Conservation (phyloP, 2,329 filamentous ascomycete species). For the Aciculosporium take region DNA sequence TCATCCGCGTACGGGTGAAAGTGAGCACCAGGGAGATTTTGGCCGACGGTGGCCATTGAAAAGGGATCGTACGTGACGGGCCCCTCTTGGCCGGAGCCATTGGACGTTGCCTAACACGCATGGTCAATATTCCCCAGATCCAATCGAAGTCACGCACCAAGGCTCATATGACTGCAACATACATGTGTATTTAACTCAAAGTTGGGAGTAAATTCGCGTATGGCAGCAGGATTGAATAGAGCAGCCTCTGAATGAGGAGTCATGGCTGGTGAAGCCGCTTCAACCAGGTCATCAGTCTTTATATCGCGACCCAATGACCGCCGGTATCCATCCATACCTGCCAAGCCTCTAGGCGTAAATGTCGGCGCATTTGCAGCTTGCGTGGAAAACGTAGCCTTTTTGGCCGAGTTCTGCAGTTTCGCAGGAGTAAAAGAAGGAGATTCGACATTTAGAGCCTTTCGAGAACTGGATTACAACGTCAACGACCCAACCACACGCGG, state of each 20-base stretch:
- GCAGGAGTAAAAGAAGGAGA: conserved; percentile 87
- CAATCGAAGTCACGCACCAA: background rate
- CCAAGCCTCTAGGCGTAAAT: conserved; percentile 58
- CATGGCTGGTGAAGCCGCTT: conserved; percentile 21
- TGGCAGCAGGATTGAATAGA: conserved; percentile 40
- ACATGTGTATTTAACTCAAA: conserved; percentile 39
- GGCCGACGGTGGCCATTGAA: conserved; percentile 40
- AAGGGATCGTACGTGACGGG: conserved; percentile 45
- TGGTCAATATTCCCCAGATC: background rate
- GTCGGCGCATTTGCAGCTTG: conserved; percentile 80
- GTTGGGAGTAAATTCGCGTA: conserved; percentile 46
- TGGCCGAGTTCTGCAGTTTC: conserved; percentile 29
- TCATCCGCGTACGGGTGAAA: conserved; percentile 73
- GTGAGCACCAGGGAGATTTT: conserved; percentile 34
- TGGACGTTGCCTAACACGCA: conserved; percentile 22
- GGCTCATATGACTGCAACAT: conserved; percentile 10
- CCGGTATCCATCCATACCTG: conserved; percentile 19
- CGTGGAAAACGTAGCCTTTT: conserved; percentile 70
- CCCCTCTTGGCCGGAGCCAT: conserved; percentile 34
- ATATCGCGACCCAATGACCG: background rate
- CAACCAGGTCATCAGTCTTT: background rate
- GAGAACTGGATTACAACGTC: conserved; percentile 26
- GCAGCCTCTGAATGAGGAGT: conserved; percentile 28
- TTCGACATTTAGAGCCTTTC: conserved; percentile 83
- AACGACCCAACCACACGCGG: background rate